Conservation (phyloP, 768 basidiomycete genomes). For the Leucosporidium scottii region DNA sequence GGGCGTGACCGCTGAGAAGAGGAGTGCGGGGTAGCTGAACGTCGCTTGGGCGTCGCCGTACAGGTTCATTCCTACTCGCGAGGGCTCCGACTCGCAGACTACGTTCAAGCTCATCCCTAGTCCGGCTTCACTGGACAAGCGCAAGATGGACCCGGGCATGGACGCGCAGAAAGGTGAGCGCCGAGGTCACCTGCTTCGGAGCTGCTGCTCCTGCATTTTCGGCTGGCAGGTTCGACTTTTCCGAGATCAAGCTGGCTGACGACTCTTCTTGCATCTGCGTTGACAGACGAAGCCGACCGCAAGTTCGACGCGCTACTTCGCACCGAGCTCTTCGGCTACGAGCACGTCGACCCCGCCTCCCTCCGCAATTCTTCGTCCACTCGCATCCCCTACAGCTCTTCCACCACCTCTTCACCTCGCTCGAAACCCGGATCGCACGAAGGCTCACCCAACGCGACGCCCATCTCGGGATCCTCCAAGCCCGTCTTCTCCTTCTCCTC, state of each 20-base stretch:
- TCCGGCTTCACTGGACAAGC: conserved; percentile 40
- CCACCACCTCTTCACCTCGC: conserved; percentile 12
- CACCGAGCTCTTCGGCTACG: conserved; percentile 44
- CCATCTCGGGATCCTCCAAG: conserved; percentile 37
- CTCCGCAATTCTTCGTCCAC: conserved; percentile 24
- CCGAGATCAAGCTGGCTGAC: background rate
- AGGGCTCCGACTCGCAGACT: conserved; percentile 56
- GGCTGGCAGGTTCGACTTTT: no score
- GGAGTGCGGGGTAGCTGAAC: no score
- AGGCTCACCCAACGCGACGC: conserved; percentile 22
- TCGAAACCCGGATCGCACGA: no score
- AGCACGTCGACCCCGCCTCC: conserved; percentile 32
- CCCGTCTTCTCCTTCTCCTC: conserved; percentile 36
- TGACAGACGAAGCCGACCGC: conserved; percentile 48
- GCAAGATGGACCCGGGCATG: conserved; percentile 56
- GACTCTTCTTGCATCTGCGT: no score
- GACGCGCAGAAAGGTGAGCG: conserved; percentile 62
- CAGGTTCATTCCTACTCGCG: conserved; percentile 61
- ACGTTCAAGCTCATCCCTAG: conserved; percentile 58
- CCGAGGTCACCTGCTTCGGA: conserved; percentile 15
- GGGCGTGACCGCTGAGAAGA: no score
- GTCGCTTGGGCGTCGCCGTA: background rate
- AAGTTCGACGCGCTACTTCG: conserved; percentile 46
- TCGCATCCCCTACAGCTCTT: conserved; percentile 26
- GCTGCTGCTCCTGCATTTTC: background rate